Evolutionary conservation across 352 stramenopile species (phyloP).

Genomic region (Phytophthora hibernalis): DNA sequence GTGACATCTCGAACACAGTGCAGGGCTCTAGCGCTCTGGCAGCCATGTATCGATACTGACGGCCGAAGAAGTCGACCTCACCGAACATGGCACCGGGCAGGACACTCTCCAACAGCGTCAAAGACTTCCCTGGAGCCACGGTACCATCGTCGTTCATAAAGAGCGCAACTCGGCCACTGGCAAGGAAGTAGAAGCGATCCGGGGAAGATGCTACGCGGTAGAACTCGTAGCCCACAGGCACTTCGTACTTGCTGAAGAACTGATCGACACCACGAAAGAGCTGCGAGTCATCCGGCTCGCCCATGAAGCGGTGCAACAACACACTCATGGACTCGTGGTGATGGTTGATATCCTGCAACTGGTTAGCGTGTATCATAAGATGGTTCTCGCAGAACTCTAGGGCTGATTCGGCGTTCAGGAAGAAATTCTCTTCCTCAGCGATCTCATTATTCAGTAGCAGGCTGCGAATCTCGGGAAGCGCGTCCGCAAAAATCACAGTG

Average conservation of each 20-base stretch:
- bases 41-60: slow-evolving; percentile 72
- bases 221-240: slow-evolving; percentile 70
- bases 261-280: slow-evolving; percentile 71
- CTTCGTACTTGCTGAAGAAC: slow-evolving; percentile 67
- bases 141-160: slow-evolving; percentile 82
- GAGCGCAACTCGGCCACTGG: slow-evolving; percentile 68
- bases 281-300: slow-evolving; percentile 69
- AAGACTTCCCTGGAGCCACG: slow-evolving; percentile 48
- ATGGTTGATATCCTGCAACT: slow-evolving; percentile 37
- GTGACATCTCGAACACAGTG: slow-evolving; percentile 78
- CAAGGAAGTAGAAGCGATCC: slow-evolving; percentile 81
- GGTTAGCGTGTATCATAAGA: slow-evolving; percentile 49
- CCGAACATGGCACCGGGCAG: slow-evolving; percentile 86
- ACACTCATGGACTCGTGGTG: slow-evolving; percentile 67
- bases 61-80: slow-evolving; percentile 87
- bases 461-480: slow-evolving; percentile 68
- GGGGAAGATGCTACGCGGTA: slow-evolving; percentile 72
- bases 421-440: slow-evolving; percentile 66
- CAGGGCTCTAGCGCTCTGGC: slow-evolving; percentile 55
- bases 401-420: slow-evolving; percentile 72
- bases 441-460: slow-evolving; percentile 83
- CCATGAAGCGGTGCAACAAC: slow-evolving; percentile 83
- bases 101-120: slow-evolving; percentile 73
- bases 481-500: slow-evolving; percentile 74
- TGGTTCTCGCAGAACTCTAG: slow-evolving; percentile 84